phyloP scores from a whole-genome alignment of 2,329 filamentous ascomycete species.

The Hymenoscyphus repandus region DNA sequence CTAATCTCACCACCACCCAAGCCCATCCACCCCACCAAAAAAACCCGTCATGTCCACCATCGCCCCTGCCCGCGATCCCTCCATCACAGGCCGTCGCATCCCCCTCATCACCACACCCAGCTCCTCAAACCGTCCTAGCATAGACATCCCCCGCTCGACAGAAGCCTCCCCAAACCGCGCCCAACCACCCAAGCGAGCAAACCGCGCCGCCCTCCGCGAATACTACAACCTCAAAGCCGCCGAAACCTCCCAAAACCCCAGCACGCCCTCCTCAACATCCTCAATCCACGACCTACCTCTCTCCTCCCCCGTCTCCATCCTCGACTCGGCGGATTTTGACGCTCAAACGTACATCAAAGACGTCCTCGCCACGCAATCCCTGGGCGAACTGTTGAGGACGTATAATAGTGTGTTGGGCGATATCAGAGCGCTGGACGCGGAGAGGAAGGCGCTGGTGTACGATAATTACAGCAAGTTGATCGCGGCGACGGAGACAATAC shows the following conservation, averaged over 20 bases:
- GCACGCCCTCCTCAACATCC: constrained; percentile 27
- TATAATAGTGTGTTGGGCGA: constrained; percentile 73
- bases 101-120: constrained; percentile 59
- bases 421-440: constrained; percentile 84
- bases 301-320: constrained; percentile 60
- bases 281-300: constrained; percentile 41
- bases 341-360: constrained; percentile 61
- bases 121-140: constrained; percentile 69
- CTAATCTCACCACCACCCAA: constrained; percentile 61
- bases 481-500: constrained; percentile 91
- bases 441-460: constrained; percentile 95
- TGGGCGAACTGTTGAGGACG: constrained; percentile 64
- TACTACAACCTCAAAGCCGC: constrained; percentile 76
- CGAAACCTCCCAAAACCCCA: constrained; percentile 24
- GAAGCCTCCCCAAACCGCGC: constrained; percentile 48
- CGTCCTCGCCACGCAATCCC: constrained; percentile 54
- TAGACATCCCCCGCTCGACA: constrained; percentile 59
- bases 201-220: constrained; percentile 82
- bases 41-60: constrained; percentile 63
- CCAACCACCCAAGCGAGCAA: constrained; percentile 35
- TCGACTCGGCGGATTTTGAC: constrained; percentile 71
- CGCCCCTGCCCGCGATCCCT: constrained; percentile 54
- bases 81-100: constrained; percentile 53
- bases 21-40: constrained; percentile 52
- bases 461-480: constrained; percentile 98